Conservation (phyloP, 2,329 filamentous ascomycete species). For the Arachnopeziza araneosa region DNA sequence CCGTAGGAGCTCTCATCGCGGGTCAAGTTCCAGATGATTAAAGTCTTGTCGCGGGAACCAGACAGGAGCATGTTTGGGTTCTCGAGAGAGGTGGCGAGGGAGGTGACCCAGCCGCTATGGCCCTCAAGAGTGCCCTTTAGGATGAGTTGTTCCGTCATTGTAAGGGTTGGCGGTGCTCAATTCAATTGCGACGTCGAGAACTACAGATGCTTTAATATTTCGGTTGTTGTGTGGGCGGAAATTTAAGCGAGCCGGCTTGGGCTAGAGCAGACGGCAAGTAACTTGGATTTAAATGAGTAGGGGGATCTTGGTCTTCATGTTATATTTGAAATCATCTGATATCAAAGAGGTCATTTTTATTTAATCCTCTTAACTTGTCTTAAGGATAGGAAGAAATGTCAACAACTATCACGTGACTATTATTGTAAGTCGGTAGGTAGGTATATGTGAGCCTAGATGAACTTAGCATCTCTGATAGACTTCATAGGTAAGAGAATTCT, state of each 20-base stretch:
- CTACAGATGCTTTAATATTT: not conserved
- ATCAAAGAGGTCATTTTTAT: not conserved
- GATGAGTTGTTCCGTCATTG: slow-evolving; percentile 46
- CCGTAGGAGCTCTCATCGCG: slow-evolving; percentile 97
- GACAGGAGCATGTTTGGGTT: slow-evolving; percentile 99
- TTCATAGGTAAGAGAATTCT: not conserved
- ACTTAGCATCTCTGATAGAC: not conserved
- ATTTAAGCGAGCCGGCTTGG: not conserved
- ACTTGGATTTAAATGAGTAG: not conserved
- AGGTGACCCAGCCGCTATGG: slow-evolving; percentile 99
- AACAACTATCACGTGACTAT: not conserved
- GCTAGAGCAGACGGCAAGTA: not conserved
- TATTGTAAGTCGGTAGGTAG: too few species aligned
- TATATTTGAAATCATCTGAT: too few species aligned
- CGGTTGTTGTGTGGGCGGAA: not conserved
- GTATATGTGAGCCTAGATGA: too few species aligned
- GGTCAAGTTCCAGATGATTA: slow-evolving; percentile 99
- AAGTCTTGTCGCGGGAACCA: slow-evolving; percentile 92
- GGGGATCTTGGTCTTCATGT: too few species aligned
- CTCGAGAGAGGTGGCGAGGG: slow-evolving; percentile 96
- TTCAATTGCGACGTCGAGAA: slow-evolving; percentile 16
- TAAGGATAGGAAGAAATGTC: not conserved
- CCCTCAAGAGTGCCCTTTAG: slow-evolving; percentile 96
- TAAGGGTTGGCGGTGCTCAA: slow-evolving; percentile 24
- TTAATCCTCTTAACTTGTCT: not conserved